Evolutionary conservation across 306 rosid species (phyloP).

Genomic region (Psophocarpus tetragonolobus): DNA sequence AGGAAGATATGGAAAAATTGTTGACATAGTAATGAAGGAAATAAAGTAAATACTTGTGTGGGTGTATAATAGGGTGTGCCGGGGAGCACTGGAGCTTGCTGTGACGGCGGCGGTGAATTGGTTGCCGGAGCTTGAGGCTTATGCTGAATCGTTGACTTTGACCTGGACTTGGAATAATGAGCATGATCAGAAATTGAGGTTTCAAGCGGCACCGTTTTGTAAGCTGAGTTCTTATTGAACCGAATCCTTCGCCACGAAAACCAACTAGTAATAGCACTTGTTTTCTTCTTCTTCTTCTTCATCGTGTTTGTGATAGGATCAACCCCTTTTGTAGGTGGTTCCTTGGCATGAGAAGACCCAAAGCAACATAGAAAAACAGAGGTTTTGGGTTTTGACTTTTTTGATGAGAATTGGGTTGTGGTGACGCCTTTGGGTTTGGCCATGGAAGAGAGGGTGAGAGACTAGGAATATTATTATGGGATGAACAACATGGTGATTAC

Average conservation of each 20-base stretch:
- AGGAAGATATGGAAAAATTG: neutral
- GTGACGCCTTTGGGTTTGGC: slow-evolving; percentile 42
- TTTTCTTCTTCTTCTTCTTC: neutral
- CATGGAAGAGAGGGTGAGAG: slow-evolving; percentile 46
- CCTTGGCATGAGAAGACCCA: slow-evolving; percentile 27
- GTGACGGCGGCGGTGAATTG: slow-evolving; percentile 19
- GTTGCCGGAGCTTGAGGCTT: neutral
- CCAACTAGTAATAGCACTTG: slow-evolving; percentile 3
- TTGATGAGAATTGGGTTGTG: slow-evolving; percentile 19
- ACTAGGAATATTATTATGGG: neutral
- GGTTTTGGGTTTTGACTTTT: slow-evolving; percentile 17
- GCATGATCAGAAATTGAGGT: slow-evolving; percentile 27
- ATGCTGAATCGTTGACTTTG: slow-evolving; percentile 37
- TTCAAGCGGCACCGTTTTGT: slow-evolving; percentile 64
- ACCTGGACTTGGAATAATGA: slow-evolving; percentile 32
- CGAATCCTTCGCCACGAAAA: slow-evolving; percentile 38
- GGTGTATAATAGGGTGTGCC: slow-evolving; percentile 37
- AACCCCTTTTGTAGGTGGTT: neutral
- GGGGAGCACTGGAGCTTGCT: slow-evolving; percentile 13
- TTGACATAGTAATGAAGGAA: neutral
- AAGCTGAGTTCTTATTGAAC: slow-evolving; percentile 32
- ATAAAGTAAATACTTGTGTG: slow-evolving; percentile 40
- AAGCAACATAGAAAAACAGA: slow-evolving; percentile 51
- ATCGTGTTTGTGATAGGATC: neutral
- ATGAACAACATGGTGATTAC: neutral